Percentiles rank a stretch among this genome's conserved stretches.
Evolutionary conservation across 1,139 yeast genomes (phyloP).

Genomic region (Yamadazyma spencermartinsiae): DNA sequence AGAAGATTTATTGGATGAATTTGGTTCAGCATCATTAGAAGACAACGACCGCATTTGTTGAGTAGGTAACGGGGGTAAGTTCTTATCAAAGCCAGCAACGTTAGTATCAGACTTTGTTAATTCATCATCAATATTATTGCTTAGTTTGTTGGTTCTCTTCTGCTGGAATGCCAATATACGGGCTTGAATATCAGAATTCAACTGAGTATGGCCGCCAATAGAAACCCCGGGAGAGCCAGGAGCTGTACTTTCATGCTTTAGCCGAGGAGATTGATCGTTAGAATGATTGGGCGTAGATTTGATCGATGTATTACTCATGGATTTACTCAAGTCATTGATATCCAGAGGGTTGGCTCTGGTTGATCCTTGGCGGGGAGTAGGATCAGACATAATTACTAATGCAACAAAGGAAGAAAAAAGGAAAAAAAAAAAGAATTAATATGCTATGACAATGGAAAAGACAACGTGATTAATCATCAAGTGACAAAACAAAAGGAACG

Average conservation of each 20-base stretch:
- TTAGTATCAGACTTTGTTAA: slow-evolving; percentile 7
- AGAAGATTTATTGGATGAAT: not conserved
- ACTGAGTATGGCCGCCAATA: slow-evolving; percentile 22
- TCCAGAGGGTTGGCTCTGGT: not conserved
- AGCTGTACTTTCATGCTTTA: slow-evolving; percentile 9
- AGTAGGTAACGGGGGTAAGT: slow-evolving; percentile 16
- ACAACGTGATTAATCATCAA: not conserved
- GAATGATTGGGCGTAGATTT: slow-evolving; percentile 8
- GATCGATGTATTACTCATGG: slow-evolving; percentile 1
- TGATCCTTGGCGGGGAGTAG: not conserved
- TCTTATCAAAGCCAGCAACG: slow-evolving; percentile 9
- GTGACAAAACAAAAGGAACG: too few relatives aligned
- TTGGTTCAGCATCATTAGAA: slow-evolving; percentile 16
- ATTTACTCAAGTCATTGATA: not conserved
- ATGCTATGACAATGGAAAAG: not conserved
- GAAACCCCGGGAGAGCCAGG: slow-evolving; percentile 6
- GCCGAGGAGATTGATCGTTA: slow-evolving; percentile 10
- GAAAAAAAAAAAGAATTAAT: not conserved
- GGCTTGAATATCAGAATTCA: slow-evolving; percentile 72
- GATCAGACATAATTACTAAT: slow-evolving; percentile 2
- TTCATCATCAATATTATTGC: slow-evolving; percentile 8
- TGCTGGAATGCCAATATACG: slow-evolving; percentile 74
- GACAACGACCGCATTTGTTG: slow-evolving; percentile 17
- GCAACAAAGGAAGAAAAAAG: not conserved
- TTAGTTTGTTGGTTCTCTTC: slow-evolving; percentile 43